Base-by-base conservation (phyloP, 2,329 filamentous ascomycete genomes). In the Dendrostoma leiphaemia region DNA sequence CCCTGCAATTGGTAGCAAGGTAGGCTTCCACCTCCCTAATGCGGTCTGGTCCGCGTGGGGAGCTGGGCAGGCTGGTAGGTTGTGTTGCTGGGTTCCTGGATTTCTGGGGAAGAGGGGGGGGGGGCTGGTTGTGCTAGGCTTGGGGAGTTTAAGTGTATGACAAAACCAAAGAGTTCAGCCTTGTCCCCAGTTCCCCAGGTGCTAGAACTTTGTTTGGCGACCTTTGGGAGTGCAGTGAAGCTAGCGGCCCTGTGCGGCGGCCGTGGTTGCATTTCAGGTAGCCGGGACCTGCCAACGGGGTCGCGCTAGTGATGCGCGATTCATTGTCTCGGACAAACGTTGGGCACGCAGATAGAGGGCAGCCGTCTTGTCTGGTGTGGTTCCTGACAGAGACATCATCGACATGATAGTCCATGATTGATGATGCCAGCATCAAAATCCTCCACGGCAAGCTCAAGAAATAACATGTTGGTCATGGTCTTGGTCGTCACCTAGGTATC, bases 251-350 rank as follows among this genome's bases (percentile, higher is more conserved):
- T 40, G 40, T 28, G n/a, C n/a, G n/a, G n/a, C n/a, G 38, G 19
- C 38, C 48, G 38, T 34, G 38, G 48, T 45, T 40, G 48, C 48
- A 51, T 51, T n/a, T n/a, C n/a, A n/a, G n/a, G n/a, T 45, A 45
- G 48, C 48, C 48, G 32, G 40, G 29, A 9, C 29, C 35, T 19
- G 15, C 35, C 10, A 19, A 29, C 35, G 37, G 40, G 48, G 6
- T 38, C 12, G 15, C 24, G 37, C 31, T 19, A 15, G 40, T 17
- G 9, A 21, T 45, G 31, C 28, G 21, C 31, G 40, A 32, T 34
- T 32, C 37, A 51, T 15, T 44, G 29, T 19, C 40, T 51, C n/a
- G 40, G 40, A 15, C 17, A 12, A 37, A 37, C 17, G 34, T n/a
- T 37, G 34, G 34, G 17, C 17, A 17, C 13, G 6, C 6, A 6